Conservation (phyloP, 2,329 filamentous ascomycete genomes). For the Incumbomyces lentus region DNA sequence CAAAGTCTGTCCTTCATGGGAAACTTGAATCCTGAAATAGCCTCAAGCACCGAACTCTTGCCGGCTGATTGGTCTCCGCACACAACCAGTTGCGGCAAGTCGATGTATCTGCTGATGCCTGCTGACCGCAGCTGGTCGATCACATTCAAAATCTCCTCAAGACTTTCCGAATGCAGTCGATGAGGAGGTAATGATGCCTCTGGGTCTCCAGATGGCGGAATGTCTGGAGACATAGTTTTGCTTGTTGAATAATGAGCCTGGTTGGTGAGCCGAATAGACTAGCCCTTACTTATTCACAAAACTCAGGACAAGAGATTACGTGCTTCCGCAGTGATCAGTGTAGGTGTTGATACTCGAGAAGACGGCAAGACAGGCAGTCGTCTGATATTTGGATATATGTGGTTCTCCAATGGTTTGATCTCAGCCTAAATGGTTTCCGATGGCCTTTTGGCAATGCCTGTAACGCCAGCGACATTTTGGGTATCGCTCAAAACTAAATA, state of each 20-base stretch:
- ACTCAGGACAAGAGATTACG: too few species aligned
- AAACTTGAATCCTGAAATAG: slow-evolving; percentile 28
- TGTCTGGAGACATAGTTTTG: too few species aligned
- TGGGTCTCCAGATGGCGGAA: too few species aligned
- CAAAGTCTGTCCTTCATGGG: slow-evolving; percentile 31
- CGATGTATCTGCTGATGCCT: slow-evolving; percentile 39
- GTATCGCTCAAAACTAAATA: not conserved
- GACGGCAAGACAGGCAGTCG: not conserved
- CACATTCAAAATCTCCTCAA: slow-evolving; percentile 13
- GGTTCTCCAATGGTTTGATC: not conserved
- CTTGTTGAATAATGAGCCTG: too few species aligned
- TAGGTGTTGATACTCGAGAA: not conserved
- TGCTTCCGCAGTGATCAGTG: not conserved
- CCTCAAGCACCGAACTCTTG: slow-evolving; percentile 26
- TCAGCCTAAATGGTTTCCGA: not conserved
- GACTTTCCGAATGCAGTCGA: slow-evolving; percentile 14
- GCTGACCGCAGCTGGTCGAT: slow-evolving; percentile 29
- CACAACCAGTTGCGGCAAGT: slow-evolving; percentile 29
- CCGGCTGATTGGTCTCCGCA: slow-evolving; percentile 34
- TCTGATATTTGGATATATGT: not conserved
- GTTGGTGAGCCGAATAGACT: too few species aligned
- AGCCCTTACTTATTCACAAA: too few species aligned
- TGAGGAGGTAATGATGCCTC: not conserved
- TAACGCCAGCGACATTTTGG: not conserved
- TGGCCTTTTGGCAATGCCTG: not conserved